Evolutionary conservation across 805 yeast species (phyloP).

Genomic region (Pichia eremophila): DNA sequence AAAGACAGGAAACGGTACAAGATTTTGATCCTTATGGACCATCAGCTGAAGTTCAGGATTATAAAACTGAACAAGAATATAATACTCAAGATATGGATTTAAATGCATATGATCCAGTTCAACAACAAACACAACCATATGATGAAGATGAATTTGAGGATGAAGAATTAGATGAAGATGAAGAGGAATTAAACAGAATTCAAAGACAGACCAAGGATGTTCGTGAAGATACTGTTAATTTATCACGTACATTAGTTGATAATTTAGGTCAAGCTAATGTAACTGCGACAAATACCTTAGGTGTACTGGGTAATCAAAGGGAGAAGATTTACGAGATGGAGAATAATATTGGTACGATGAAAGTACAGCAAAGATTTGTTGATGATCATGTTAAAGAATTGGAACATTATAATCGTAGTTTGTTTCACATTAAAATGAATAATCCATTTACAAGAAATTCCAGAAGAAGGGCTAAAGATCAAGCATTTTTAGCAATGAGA

Average conservation of each 20-base stretch:
- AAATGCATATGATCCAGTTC: conserved; percentile 20
- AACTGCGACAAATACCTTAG: conserved; percentile 73
- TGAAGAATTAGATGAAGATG: conserved; percentile 71
- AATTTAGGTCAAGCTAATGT: conserved; percentile 66
- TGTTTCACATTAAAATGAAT: conserved; percentile 68
- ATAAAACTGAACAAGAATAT: not conserved
- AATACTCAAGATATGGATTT: conserved; percentile 15
- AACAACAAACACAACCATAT: conserved; percentile 9
- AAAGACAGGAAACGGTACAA: conserved; percentile 2
- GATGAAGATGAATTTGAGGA: conserved; percentile 21
- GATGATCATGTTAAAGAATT: conserved; percentile 76
- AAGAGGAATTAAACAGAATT: conserved; percentile 76
- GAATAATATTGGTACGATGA: conserved; percentile 51
- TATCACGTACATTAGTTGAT: conserved; percentile 73
- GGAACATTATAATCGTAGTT: conserved; percentile 67
- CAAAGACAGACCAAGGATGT: conserved; percentile 62
- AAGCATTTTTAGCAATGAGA: conserved; percentile 44
- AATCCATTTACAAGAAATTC: conserved; percentile 87
- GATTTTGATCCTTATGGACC: conserved; percentile 20
- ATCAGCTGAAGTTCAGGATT: conserved; percentile 7
- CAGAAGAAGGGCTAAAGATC: conserved; percentile 66
- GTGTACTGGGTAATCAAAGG: conserved; percentile 89
- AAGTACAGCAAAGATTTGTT: conserved; percentile 73
- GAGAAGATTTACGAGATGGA: conserved; percentile 78
- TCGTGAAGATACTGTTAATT: conserved; percentile 68